Evolutionary conservation across 1,284 basidiomycete species (phyloP).

Genomic region (Fereydounia khargensis): DNA sequence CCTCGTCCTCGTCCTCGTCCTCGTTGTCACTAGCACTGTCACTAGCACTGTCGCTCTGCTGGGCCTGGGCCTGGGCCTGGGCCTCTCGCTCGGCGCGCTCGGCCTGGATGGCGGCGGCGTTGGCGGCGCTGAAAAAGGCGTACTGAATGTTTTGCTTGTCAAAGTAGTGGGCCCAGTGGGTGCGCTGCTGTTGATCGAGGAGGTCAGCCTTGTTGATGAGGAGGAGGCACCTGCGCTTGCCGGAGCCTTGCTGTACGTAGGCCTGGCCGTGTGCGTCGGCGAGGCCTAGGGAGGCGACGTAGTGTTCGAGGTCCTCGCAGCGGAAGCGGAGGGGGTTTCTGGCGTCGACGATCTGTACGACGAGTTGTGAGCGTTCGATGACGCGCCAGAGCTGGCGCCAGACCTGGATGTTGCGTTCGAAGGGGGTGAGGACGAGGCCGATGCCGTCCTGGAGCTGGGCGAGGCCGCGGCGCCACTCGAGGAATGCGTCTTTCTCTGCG

Average conservation of each 20-base stretch:
- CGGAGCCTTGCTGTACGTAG: slow-evolving; percentile 78
- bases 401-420: slow-evolving; percentile 56
- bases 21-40: too few relatives aligned
- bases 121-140: slow-evolving; percentile 93
- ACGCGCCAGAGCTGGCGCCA: slow-evolving; percentile 58
- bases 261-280: slow-evolving; percentile 86
- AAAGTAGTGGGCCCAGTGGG: slow-evolving; percentile 87
- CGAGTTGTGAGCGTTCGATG: slow-evolving; percentile 53
- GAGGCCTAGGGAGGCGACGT: slow-evolving; percentile 59
- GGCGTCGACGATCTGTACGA: slow-evolving; percentile 57
- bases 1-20: slow-evolving; percentile 48
- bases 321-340: slow-evolving; percentile 55
- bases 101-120: slow-evolving; percentile 76
- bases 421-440: slow-evolving; percentile 56
- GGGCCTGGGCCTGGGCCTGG: slow-evolving; percentile 36
- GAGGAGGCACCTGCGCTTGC: slow-evolving; percentile 73
- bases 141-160: slow-evolving; percentile 76
- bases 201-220: slow-evolving; percentile 97
- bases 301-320: slow-evolving; percentile 56
- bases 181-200: slow-evolving; percentile 77
- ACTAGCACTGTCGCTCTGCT: slow-evolving; percentile 13
- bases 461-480: slow-evolving; percentile 54
- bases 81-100: slow-evolving; percentile 59
- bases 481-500: slow-evolving; percentile 52
- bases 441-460: slow-evolving; percentile 54